Evolutionary conservation across 805 yeast genomes (phyloP), one percentile per base, ranked within the genome.

Genomic region (Helenozyma rhizophorensis): DNA sequence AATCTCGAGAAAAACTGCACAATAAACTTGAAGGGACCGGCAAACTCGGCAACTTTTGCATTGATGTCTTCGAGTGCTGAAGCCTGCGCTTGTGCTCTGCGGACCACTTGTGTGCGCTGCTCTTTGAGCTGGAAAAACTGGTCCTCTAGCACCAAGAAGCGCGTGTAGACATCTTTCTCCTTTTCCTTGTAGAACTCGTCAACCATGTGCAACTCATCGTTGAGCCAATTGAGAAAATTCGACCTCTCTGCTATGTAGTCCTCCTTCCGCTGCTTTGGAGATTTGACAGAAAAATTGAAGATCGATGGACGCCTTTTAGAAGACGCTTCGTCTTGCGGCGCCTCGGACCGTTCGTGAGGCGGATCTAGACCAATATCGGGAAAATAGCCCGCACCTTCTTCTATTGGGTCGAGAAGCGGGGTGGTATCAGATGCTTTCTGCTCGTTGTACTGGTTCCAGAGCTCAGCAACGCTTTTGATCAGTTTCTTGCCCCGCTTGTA

Each of bases 181-280:
- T 70, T 76, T 19, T 70, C 75, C 27, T 53, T 62, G 53, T 72
- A 86, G 48, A 86, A 86, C 0, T 21, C 29, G 23, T 83, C 78
- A 7, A 85, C 80, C 53, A 78, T 82, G 4, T 32, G 42, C 16
- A 80, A 60, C 52, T 86, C 82, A 0, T 45, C 33, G 34, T 83
- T 81, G 4, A 86, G 67, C 94, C 95, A 86, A 2, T 47, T 52
- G n/a, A 69, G 42, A 42, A 86, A 87, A 32, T 71, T 72, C 4
- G 34, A 12, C 10, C 25, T 23, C 30, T 24, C 24, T 11, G 11
- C 24, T 10, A 21, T 14, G 9, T 60, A 50, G 24, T 48, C 51
- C 4, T 45, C 47, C 25, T 45, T 40, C 19, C 43, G 42, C 16
- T 45, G 48, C 28, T 40, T 36, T n/a, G 36, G 16, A 4, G 58